Conservation (phyloP, 2,329 filamentous ascomycete genomes). For the Nectriaceae sp. region DNA sequence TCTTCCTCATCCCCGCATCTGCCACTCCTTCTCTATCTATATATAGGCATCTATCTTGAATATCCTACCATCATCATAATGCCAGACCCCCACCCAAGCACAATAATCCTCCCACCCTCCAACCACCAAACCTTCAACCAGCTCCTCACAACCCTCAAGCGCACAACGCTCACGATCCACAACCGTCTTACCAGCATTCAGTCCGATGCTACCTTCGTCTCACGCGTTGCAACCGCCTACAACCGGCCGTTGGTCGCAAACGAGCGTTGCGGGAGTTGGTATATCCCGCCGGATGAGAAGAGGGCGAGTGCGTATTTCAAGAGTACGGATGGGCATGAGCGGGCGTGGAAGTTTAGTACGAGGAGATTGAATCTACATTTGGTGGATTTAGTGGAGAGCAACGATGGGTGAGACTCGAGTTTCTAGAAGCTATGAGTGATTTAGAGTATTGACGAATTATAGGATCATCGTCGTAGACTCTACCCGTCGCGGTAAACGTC, state of each 20-base stretch:
- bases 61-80: slow-evolving; percentile 12
- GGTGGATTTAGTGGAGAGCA: slow-evolving; percentile 63
- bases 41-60: no score
- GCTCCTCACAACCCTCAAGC: slow-evolving; percentile 71
- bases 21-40: neutral
- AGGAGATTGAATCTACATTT: slow-evolving; percentile 84
- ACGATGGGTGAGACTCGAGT: slow-evolving; percentile 61
- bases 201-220: slow-evolving; percentile 75
- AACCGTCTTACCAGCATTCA: slow-evolving; percentile 83
- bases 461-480: slow-evolving; percentile 88
- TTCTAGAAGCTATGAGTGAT: neutral
- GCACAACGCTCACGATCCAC: slow-evolving; percentile 73
- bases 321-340: slow-evolving; percentile 91
- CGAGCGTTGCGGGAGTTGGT: slow-evolving; percentile 96
- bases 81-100: slow-evolving; percentile 34
- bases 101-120: slow-evolving; percentile 54
- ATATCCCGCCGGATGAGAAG: slow-evolving; percentile 69
- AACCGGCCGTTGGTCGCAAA: slow-evolving; percentile 80
- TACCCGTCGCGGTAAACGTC: slow-evolving; percentile 84
- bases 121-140: slow-evolving; percentile 71
- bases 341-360: slow-evolving; percentile 88
- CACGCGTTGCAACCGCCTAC: slow-evolving; percentile 56
- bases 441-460: neutral
- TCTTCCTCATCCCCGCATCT: neutral
- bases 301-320: slow-evolving; percentile 88